Conservation (phyloP, 805 yeast genomes). For the Kuraishia piskuri region DNA sequence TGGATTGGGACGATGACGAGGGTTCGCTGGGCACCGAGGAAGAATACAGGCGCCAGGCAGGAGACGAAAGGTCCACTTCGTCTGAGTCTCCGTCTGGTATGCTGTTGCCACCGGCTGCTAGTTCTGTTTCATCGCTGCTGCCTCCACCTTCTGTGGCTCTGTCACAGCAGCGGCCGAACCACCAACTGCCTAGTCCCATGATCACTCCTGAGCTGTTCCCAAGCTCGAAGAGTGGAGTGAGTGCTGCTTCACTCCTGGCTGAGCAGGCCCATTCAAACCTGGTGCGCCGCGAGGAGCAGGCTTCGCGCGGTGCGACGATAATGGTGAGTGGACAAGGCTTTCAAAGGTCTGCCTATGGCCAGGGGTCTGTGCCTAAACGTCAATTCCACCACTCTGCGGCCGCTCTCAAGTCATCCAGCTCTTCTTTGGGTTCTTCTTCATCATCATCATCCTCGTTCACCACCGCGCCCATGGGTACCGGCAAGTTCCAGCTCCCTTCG, state of each 20-base stretch:
- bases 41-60: background rate
- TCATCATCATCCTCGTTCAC: background rate
- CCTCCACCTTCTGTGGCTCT: background rate
- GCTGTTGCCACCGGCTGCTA: background rate
- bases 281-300: background rate
- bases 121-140: background rate
- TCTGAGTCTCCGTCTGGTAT: background rate
- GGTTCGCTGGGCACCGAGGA: background rate
- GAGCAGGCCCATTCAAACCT: background rate
- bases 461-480: background rate
- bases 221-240: background rate
- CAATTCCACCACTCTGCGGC: background rate
- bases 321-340: background rate
- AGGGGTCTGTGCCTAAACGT: background rate
- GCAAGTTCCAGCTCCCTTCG: background rate
- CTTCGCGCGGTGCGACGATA: background rate
- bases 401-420: too few relatives aligned
- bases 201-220: constrained; percentile 2
- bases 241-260: background rate
- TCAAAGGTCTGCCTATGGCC: background rate
- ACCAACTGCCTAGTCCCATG: constrained; percentile 3
- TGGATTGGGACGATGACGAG: constrained; percentile 1
- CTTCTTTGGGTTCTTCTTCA: background rate
- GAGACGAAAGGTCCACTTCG: background rate
- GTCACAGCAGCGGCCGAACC: background rate